A percentile compares a stretch with the other conserved stretches of the same genome.
Evolutionary conservation across 371 early-diverging fungal species (phyloP).

Genomic region (Apophysomyces trapeziformis): DNA sequence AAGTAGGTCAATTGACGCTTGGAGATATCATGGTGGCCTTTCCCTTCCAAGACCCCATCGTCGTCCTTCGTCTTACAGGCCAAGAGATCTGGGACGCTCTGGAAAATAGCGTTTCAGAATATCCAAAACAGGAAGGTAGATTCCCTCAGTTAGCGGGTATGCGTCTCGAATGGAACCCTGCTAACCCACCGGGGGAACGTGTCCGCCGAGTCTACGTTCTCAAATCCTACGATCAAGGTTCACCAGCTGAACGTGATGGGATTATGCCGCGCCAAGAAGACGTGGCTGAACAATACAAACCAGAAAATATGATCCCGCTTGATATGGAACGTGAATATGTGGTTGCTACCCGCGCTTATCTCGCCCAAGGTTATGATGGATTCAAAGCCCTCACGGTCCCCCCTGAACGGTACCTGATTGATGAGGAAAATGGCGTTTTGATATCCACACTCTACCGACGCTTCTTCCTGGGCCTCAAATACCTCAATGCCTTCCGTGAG

Average conservation of each 20-base stretch:
- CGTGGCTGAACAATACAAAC: constrained; percentile 21
- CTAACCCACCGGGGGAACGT: constrained; percentile 45
- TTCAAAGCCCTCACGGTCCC: constrained; percentile 45
- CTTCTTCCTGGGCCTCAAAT: constrained; percentile 64
- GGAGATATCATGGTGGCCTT: constrained; percentile 65
- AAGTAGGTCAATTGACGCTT: constrained; percentile 57
- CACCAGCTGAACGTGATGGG: constrained; percentile 13
- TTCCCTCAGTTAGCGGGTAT: constrained; percentile 69
- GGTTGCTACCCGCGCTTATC: constrained; percentile 61
- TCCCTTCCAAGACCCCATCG: constrained; percentile 68
- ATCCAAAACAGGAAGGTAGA: constrained; percentile 69
- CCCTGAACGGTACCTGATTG: constrained; percentile 48
- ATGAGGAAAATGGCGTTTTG: constrained; percentile 63
- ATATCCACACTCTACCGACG: constrained; percentile 55
- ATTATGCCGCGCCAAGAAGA: constrained; percentile 19
- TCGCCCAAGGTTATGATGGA: constrained; percentile 67
- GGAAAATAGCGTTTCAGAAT: constrained; percentile 63
- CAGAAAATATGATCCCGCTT: constrained; percentile 42
- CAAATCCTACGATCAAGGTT: constrained; percentile 7
- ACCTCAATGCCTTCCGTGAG: constrained; percentile 50
- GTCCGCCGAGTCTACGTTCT: constrained; percentile 33
- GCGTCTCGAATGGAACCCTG: constrained; percentile 60
- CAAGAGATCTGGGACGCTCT: constrained; percentile 59
- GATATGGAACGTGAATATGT: constrained; percentile 50
- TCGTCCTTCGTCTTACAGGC: constrained; percentile 62